These are phyloP conservation scores for Aspergillus alliaceus DNA, from an alignment of 2,329 filamentous ascomycete genomes.

Conservation along the genomic window DNA sequence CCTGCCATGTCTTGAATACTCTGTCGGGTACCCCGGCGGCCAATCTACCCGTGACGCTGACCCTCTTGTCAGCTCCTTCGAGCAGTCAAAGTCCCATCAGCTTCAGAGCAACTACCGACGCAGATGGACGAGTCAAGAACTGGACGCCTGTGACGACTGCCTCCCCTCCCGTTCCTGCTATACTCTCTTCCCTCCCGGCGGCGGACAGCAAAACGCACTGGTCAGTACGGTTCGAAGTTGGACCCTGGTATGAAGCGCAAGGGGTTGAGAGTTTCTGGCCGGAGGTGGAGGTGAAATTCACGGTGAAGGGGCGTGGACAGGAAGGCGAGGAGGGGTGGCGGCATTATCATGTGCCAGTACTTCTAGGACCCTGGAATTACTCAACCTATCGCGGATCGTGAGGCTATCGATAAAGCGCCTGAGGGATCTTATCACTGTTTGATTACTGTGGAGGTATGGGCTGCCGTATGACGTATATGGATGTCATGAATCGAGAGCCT, in stretches of 20 bases:
- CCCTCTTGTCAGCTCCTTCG: constrained; percentile 49
- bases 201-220: constrained; percentile 44
- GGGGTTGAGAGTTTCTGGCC: constrained; percentile 53
- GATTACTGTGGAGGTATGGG: neutral
- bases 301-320: constrained; percentile 43
- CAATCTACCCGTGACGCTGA: constrained; percentile 50
- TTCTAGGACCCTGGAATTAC: constrained; percentile 53
- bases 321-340: constrained; percentile 45
- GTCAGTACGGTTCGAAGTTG: constrained; percentile 48
- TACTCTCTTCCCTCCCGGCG: constrained; percentile 36
- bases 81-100: constrained; percentile 25
- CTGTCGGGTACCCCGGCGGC: constrained; percentile 46
- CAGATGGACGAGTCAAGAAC: constrained; percentile 47
- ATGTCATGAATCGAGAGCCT: neutral
- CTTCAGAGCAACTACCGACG: constrained; percentile 44
- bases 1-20: constrained; percentile 53
- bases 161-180: constrained; percentile 23
- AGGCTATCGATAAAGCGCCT: constrained; percentile 7
- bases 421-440: neutral
- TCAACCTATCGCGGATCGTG: constrained; percentile 53
- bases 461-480: neutral
- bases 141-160: constrained; percentile 36
- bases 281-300: constrained; percentile 52
- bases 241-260: constrained; percentile 48
- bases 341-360: constrained; percentile 53